Conservation (phyloP, 768 basidiomycete species). For the Tephrocybe sp. region DNA sequence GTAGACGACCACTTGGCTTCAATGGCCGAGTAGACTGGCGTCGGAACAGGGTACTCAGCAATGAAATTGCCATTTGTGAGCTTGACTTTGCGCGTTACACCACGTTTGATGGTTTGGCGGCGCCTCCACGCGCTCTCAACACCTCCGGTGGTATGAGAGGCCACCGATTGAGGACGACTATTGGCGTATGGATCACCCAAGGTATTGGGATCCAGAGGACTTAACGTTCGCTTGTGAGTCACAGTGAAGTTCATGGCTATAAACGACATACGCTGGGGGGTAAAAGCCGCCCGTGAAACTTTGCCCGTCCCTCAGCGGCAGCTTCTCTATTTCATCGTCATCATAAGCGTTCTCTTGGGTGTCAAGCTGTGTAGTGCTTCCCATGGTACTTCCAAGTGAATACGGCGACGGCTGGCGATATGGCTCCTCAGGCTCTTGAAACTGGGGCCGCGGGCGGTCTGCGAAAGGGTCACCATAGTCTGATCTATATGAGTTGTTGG, state of each 20-base stretch:
- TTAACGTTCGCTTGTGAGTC: constrained; percentile 16
- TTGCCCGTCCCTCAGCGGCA: constrained; percentile 65
- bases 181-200: constrained; percentile 68
- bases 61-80: constrained; percentile 94
- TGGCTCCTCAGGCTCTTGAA: constrained; percentile 53
- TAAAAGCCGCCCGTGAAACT: constrained; percentile 65
- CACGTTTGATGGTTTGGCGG: constrained; percentile 87
- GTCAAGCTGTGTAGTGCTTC: constrained; percentile 58
- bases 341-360: constrained; percentile 48
- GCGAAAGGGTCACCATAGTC: constrained; percentile 68
- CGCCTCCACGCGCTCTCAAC: constrained; percentile 65
- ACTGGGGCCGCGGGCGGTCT: constrained; percentile 65
- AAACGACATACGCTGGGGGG: constrained; percentile 63
- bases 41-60: constrained; percentile 85
- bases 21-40: constrained; percentile 78
- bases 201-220: constrained; percentile 53
- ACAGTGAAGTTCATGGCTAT: not conserved
- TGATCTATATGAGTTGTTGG: constrained; percentile 27
- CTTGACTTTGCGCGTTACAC: constrained; percentile 92
- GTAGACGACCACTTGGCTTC: constrained; percentile 75
- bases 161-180: constrained; percentile 48
- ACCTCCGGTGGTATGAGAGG: constrained; percentile 56
- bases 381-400: constrained; percentile 43
- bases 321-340: constrained; percentile 76
- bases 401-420: constrained; percentile 37